Percentiles rank a stretch among this genome's conserved stretches.
Conservation (phyloP, 2,329 filamentous ascomycete genomes). For the Orbilia brochopaga region DNA sequence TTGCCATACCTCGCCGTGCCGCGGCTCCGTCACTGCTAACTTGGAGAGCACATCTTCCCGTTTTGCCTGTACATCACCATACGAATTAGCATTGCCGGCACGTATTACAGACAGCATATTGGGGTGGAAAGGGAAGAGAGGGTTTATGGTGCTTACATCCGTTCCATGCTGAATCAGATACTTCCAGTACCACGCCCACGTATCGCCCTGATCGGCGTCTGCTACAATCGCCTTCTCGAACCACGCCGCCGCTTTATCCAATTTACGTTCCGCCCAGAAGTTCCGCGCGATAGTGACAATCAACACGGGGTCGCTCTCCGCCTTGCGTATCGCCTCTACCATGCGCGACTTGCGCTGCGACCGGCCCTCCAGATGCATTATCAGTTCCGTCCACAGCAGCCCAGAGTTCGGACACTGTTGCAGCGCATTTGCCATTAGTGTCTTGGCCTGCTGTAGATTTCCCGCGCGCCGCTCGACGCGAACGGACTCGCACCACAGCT, state of each 20-base stretch:
- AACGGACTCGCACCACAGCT: slow-evolving; percentile 92
- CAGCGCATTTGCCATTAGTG: slow-evolving; percentile 88
- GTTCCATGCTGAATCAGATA: slow-evolving; percentile 92
- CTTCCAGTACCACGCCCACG: slow-evolving; percentile 98
- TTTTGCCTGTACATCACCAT: slow-evolving; percentile 70
- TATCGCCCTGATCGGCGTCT: slow-evolving; percentile 86
- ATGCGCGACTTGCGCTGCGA: slow-evolving; percentile 91
- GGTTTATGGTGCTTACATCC: slow-evolving; percentile 62
- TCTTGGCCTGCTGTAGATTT: slow-evolving; percentile 82
- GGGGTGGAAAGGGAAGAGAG: not conserved
- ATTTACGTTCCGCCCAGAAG: slow-evolving; percentile 89
- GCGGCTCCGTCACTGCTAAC: slow-evolving; percentile 81
- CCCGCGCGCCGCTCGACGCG: slow-evolving; percentile 87
- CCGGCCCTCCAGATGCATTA: slow-evolving; percentile 89
- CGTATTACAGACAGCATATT: not conserved
- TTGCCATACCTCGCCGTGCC: slow-evolving; percentile 93
- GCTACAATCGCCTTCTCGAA: slow-evolving; percentile 93
- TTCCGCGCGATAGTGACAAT: slow-evolving; percentile 93
- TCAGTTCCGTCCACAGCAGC: slow-evolving; percentile 89
- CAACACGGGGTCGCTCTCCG: slow-evolving; percentile 86
- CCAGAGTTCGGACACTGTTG: slow-evolving; percentile 90
- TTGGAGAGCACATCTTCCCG: slow-evolving; percentile 80
- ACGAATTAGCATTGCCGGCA: too few species aligned
- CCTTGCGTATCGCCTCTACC: slow-evolving; percentile 94
- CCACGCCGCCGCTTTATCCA: slow-evolving; percentile 95